Base-by-base conservation (phyloP, 169 alveolate genomes). In the Theileria parva region DNA sequence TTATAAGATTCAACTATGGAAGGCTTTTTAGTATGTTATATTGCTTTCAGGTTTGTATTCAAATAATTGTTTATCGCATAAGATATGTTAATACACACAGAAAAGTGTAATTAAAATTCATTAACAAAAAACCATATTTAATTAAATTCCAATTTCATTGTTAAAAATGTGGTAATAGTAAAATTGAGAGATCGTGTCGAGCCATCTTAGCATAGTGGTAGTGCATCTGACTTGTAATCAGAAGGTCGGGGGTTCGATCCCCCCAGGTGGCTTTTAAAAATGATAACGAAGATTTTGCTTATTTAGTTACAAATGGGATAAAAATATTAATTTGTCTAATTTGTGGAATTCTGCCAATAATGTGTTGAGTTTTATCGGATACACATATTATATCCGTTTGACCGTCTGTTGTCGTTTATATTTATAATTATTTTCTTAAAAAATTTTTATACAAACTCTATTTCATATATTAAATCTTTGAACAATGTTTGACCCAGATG, bases 221-320 rank as follows among this genome's bases (percentile, higher is more conserved):
- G 94, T 93, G 96, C 96, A 91, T 92, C 92, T 94, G 96, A 91
- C 95, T 93, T 93, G 96, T 93, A 93, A 93, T 91, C 96, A 94
- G 92, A 87, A 93, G 95, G 95, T 93, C 96, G 94, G 93, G 96
- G 95, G 96, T 93, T 93, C 96, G 93, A 93, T 91, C 95, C 96
- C 95, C 96, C 93, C 94, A 91, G 95, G 93, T 92, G 96, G 96
- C 96, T 93, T 39, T 50, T 88, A 32, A 48, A n/a, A 44, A 15
- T 15, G 27, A 32, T 17, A 55, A 21, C 12, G 27, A 55, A 7
- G 7, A 21, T 17, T 4, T 55, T 55, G 12, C 4, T 17, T 55
- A 55, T 55, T 55, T 55, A 21, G 12, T 55, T 55, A 55, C 9
- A 55, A 55, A 55, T 55, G 21, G 5, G 64, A 21, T 55, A 21